These are phyloP conservation scores for Aurifilum marmelostoma DNA, from an alignment of 2,329 filamentous ascomycete genomes.

Conservation along the genomic window DNA sequence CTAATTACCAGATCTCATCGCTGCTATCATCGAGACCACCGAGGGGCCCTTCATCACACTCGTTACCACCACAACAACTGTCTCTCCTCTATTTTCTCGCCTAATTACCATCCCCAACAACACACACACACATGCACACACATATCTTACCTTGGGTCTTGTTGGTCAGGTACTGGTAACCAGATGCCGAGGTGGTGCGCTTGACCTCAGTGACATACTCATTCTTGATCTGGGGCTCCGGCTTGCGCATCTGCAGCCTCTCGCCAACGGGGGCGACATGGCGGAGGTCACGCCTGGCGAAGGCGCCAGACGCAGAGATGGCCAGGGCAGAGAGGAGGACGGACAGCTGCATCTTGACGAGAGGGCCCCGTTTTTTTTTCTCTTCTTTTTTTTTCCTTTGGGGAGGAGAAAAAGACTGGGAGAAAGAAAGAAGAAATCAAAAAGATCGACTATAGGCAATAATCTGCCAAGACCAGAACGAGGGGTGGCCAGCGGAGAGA, in stretches of 20 bases:
- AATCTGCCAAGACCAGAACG: slow-evolving; percentile 4
- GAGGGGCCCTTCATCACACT: no score
- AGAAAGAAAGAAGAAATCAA: not conserved
- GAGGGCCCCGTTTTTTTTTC: not conserved
- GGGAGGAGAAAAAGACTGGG: not conserved
- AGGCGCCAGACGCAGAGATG: slow-evolving; percentile 12
- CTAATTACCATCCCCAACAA: no score
- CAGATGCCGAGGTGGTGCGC: slow-evolving; percentile 11
- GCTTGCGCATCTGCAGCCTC: slow-evolving; percentile 15
- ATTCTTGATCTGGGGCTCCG: slow-evolving; percentile 10
- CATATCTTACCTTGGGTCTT: slow-evolving; percentile 19
- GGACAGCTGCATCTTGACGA: slow-evolving; percentile 20
- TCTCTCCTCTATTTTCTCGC: not conserved
- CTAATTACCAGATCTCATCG: not conserved
- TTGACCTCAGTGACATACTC: slow-evolving; percentile 11
- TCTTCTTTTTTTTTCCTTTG: no score
- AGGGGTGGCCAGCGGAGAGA: not conserved
- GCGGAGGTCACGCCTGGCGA: slow-evolving; percentile 20
- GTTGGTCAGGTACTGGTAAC: slow-evolving; percentile 21
- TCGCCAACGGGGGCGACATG: slow-evolving; percentile 21
- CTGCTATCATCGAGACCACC: not conserved
- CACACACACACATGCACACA: no score
- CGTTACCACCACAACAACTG: not conserved
- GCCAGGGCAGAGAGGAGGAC: slow-evolving; percentile 19
- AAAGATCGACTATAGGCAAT: not conserved